Evolutionary conservation across 169 alveolate genomes (phyloP).

Genomic region (Neospora caninum): DNA sequence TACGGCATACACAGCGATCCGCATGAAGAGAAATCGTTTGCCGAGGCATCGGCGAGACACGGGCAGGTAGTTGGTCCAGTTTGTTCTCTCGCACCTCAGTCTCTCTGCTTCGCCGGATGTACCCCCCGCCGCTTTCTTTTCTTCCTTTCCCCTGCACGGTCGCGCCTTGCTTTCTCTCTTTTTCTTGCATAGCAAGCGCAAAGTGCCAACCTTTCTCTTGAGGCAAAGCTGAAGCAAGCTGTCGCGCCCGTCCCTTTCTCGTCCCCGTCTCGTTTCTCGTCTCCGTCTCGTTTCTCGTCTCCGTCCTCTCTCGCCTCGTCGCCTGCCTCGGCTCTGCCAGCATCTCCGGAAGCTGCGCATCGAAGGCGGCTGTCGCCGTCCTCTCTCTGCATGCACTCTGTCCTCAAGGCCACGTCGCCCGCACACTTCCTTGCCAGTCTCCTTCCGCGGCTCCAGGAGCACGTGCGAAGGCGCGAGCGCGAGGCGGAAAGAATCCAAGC

Average conservation of each 20-base stretch:
- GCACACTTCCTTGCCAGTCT: too few relatives aligned
- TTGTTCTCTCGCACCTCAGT: not conserved
- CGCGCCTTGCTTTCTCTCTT: not conserved
- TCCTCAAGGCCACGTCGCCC: too few relatives aligned
- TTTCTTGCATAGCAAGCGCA: not conserved
- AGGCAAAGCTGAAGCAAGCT: not conserved
- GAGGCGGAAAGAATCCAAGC: too few relatives aligned
- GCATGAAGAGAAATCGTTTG: too few relatives aligned
- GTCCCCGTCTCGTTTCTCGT: not conserved
- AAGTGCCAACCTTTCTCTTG: slow-evolving; percentile 15
- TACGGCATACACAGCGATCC: not conserved
- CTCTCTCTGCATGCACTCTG: too few relatives aligned
- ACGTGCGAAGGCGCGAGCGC: too few relatives aligned
- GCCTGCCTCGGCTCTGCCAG: not conserved
- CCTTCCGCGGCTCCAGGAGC: too few relatives aligned
- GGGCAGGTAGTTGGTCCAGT: too few relatives aligned
- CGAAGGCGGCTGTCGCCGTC: too few relatives aligned
- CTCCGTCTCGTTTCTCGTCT: not conserved
- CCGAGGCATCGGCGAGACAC: too few relatives aligned
- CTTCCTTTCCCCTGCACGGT: not conserved
- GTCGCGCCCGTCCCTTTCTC: not conserved
- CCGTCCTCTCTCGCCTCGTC: not conserved
- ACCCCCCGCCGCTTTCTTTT: not conserved
- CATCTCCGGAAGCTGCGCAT: too few relatives aligned
- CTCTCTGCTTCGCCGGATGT: not conserved